Evolutionary conservation across 345 rosid species (phyloP), one percentile per base, ranked within the genome.

Genomic region (Geranium rotundifolium): DNA sequence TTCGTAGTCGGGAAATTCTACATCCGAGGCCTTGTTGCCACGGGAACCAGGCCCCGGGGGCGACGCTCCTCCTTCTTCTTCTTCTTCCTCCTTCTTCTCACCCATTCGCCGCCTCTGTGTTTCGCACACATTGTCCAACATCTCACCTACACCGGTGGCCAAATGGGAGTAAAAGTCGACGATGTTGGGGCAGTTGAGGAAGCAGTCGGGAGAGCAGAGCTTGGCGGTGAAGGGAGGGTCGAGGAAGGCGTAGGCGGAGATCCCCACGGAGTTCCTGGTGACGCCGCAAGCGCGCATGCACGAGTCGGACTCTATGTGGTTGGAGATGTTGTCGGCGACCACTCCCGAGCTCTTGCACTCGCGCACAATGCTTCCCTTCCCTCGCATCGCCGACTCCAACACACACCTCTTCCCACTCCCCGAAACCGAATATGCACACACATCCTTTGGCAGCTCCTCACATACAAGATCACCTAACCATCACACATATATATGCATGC

Each of bases 141-240:
- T n/a, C n/a, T n/a, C 66, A 90, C 97, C 97, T 90, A 88, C 97
- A 7, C 90, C 97, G 66, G 89, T 84, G 34, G 95, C 97, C 64
- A 90, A 70, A 59, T 85, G 85, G 84, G 77, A 88, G 81, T 82
- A 88, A 16, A 90, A 95, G 50, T 90, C 95, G 34, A 88, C 79
- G 54, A 90, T 86, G 83, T 88, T 90, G 72, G 90, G 85, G 70
- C 97, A 90, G 34, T 71, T 74, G 16, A 72, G 72, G 76, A 77
- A 81, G 54, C 97, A 90, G 54, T 69, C 70, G 0, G 86, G 75
- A 0, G 95, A 84, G 77, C 97, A 90, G 60, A 90, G 87, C 76
- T 84, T 88, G 64, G 80, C 19, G 5, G 89, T 75, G 64, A 90
- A 85, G 0, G 79, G 81, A 17, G 81, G 71, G 12, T 90, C 95